These are phyloP conservation scores for Phytophthora pinifolia DNA, from an alignment of 352 stramenopile genomes.

Conservation along the genomic window DNA sequence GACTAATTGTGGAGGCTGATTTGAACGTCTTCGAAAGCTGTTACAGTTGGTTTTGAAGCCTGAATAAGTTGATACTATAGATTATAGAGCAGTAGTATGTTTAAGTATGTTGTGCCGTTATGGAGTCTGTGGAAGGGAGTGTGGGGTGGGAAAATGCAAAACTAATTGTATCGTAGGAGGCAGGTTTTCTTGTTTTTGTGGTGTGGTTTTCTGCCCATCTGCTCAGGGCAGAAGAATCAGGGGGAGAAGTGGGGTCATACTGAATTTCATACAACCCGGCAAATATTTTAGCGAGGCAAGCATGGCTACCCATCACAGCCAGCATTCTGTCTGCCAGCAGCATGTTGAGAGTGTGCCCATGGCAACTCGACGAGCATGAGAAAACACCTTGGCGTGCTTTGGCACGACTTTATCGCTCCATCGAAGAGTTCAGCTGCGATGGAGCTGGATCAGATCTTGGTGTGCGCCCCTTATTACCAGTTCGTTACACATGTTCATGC, in stretches of 20 bases:
- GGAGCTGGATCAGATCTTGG: constrained; percentile 11
- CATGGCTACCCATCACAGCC: constrained; percentile 13
- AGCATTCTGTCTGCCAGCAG: background rate
- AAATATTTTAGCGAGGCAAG: constrained; percentile 12
- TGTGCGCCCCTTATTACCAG: background rate
- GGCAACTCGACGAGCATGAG: constrained; percentile 19
- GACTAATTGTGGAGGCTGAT: constrained; percentile 32
- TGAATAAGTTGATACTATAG: constrained; percentile 4
- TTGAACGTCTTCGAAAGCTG: constrained; percentile 11
- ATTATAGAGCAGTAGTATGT: background rate
- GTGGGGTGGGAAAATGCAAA: background rate
- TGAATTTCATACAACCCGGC: background rate
- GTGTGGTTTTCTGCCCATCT: constrained; percentile 21
- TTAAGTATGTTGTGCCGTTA: background rate
- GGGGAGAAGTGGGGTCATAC: constrained; percentile 1
- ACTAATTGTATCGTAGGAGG: constrained; percentile 5
- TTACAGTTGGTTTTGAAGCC: constrained; percentile 3
- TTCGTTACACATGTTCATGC: constrained; percentile 22
- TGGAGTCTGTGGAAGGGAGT: background rate
- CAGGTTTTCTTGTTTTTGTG: constrained; percentile 21
- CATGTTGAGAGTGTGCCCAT: constrained; percentile 10
- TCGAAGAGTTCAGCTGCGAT: constrained; percentile 1
- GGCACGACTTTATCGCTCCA: background rate
- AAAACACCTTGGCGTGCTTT: constrained; percentile 27
- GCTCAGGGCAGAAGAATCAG: constrained; percentile 18